Percentiles rank a stretch among this genome's conserved stretches.
These are phyloP conservation scores for Sporothrix euskadiensis DNA, from an alignment of 2,329 filamentous ascomycete genomes.

Conservation along the genomic window DNA sequence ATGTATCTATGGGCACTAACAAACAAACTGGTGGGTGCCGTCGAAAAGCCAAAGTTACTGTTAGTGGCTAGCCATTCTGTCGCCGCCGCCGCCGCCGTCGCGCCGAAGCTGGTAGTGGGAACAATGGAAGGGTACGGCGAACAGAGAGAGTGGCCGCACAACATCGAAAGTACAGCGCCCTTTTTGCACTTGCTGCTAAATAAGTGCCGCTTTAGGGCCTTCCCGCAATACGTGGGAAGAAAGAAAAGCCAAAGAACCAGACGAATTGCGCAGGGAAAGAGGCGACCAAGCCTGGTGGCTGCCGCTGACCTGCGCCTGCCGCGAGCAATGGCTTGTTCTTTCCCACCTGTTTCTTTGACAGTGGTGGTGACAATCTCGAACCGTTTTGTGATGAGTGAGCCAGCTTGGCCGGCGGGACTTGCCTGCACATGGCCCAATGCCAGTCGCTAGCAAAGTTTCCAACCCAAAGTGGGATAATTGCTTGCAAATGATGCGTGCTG, in stretches of 20 bases:
- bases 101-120: background rate
- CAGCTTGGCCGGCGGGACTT: background rate
- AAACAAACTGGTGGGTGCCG: background rate
- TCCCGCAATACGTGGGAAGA: background rate
- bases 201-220: constrained; percentile 9
- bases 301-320: background rate
- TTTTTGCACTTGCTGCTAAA: background rate
- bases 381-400: constrained; percentile 15
- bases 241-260: background rate
- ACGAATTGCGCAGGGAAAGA: background rate
- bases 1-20: background rate
- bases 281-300: background rate
- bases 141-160: background rate
- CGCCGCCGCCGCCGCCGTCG: background rate
- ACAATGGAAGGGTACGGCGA: background rate
- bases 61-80: background rate
- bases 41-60: background rate
- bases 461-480: no score
- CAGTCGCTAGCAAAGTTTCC: background rate
- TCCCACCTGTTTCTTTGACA: background rate
- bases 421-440: constrained; percentile 8
- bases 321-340: background rate
- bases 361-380: background rate
- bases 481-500: no score
- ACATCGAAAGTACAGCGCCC: background rate